Evolutionary conservation across 2,329 filamentous ascomycete genomes (phyloP), one percentile per base, ranked within the genome.

Genomic region (Claviceps fusiformis): DNA sequence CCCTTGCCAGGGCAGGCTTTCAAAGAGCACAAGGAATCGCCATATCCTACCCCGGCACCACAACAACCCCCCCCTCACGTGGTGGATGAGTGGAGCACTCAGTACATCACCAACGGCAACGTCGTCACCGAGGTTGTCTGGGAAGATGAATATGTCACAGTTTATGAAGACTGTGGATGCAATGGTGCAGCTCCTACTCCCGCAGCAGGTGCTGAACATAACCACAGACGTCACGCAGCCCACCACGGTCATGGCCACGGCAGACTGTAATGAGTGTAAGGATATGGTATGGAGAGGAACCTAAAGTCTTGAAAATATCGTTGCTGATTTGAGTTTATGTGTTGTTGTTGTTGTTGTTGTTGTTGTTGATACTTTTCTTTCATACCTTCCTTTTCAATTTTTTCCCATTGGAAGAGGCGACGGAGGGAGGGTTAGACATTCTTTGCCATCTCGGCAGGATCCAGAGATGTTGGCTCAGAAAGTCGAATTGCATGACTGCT

Each of bases 41-140:
- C 56, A 1, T 10, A 37, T 10, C 44, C 52, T 43, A 59, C 59
- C 29, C 57, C 56, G 6, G 52, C 59, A 8, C 44, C 59, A 48
- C 59, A 48, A 61, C 56, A 67, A 61, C 59, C 73, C 60, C 58
- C 78, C 75, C 65, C 84, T 80, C 31, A 5, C 31, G 4, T 33
- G 4, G 4, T 33, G n/a, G n/a, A n/a, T n/a, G n/a, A n/a, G n/a
- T n/a, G n/a, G n/a, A 33, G 31, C 31, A 33, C 31, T 5, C 67
- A 80, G 60, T 81, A 73, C 58, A 58, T 76, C 50, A 82, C 79
- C 19, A 68, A 69, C 9, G 74, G 73, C 53, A 71, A 72, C 48
- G 61, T 74, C 7, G 76, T 85, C 13, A 73, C 73, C 58, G 76
- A 83, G 68, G 73, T 85, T 27, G 65, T 81, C 13, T 80, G 78